Conservation (phyloP, 768 basidiomycete species). For the Asterophora lycoperdoides region DNA sequence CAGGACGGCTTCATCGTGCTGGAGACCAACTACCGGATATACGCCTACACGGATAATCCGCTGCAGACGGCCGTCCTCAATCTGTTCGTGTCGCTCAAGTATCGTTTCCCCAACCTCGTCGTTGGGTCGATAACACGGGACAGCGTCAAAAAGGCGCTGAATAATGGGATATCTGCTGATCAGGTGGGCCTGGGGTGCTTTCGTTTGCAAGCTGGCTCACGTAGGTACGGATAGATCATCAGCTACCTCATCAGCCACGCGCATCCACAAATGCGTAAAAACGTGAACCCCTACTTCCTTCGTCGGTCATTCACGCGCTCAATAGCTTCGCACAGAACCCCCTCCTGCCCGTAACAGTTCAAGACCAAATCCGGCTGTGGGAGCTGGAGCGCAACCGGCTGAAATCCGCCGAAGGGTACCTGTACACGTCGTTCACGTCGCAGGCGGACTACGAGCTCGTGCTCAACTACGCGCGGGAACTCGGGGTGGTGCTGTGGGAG, state of each 20-base stretch:
- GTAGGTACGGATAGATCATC: slow-evolving; percentile 65
- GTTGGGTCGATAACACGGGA: slow-evolving; percentile 94
- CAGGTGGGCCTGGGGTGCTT: slow-evolving; percentile 53
- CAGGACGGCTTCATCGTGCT: slow-evolving; percentile 90
- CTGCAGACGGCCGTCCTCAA: slow-evolving; percentile 95
- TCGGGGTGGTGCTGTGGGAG: slow-evolving; percentile 84
- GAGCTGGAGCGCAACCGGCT: slow-evolving; percentile 93
- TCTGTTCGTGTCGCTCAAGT: slow-evolving; percentile 87
- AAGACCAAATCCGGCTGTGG: slow-evolving; percentile 97
- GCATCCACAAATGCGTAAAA: slow-evolving; percentile 96
- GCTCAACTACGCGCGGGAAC: slow-evolving; percentile 76
- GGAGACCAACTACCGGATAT: slow-evolving; percentile 97
- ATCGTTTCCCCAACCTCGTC: slow-evolving; percentile 95
- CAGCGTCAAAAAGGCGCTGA: slow-evolving; percentile 90
- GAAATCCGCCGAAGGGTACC: slow-evolving; percentile 82
- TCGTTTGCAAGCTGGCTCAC: slow-evolving; percentile 16
- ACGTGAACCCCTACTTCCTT: slow-evolving; percentile 44
- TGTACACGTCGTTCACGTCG: slow-evolving; percentile 86
- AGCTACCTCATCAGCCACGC: slow-evolving; percentile 92
- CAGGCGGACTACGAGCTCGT: slow-evolving; percentile 87
- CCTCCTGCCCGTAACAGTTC: slow-evolving; percentile 92
- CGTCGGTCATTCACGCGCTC: not conserved
- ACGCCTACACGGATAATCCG: slow-evolving; percentile 97
- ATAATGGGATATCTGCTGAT: slow-evolving; percentile 93
- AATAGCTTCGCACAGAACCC: slow-evolving; percentile 57